These are phyloP conservation scores for Aspergillus terreus DNA, from an alignment of 2,329 filamentous ascomycete species.

Conservation along the genomic window DNA sequence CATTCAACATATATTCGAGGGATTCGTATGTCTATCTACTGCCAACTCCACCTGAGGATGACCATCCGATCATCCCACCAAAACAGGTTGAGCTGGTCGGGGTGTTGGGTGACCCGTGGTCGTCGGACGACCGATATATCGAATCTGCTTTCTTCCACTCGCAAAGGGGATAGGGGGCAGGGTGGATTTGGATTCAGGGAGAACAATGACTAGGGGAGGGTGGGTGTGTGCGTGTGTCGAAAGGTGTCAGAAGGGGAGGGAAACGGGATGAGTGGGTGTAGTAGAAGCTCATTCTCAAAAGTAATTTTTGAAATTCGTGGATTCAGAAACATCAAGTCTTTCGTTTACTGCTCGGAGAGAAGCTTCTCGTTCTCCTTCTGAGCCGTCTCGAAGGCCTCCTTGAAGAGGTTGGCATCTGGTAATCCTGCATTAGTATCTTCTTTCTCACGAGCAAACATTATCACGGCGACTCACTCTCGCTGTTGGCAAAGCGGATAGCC, in stretches of 20 bases:
- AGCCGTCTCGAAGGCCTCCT: constrained; percentile 94
- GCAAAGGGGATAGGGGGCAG: constrained; percentile 6
- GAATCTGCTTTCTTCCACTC: constrained; percentile 26
- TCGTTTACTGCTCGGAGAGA: constrained; percentile 56
- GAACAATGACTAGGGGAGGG: constrained; percentile 8
- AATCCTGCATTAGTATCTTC: background rate
- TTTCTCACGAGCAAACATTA: background rate
- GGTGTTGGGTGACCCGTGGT: constrained; percentile 13
- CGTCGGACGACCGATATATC: constrained; percentile 16
- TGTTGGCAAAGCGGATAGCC: constrained; percentile 96
- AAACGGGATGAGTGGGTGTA: background rate
- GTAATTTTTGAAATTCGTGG: background rate
- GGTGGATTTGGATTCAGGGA: background rate
- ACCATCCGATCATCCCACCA: background rate
- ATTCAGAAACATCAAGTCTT: background rate
- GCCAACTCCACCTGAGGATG: constrained; percentile 16
- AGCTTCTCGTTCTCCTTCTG: constrained; percentile 93
- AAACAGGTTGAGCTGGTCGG: background rate
- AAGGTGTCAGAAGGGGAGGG: background rate
- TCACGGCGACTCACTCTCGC: constrained; percentile 69
- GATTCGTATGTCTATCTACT: constrained; percentile 33
- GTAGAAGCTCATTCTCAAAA: background rate
- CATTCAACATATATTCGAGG: constrained; percentile 30
- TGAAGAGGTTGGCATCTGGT: constrained; percentile 91
- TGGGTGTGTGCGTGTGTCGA: background rate